Evolutionary conservation across 345 rosid species (phyloP).

Genomic region (Aurinia saxatilis): DNA sequence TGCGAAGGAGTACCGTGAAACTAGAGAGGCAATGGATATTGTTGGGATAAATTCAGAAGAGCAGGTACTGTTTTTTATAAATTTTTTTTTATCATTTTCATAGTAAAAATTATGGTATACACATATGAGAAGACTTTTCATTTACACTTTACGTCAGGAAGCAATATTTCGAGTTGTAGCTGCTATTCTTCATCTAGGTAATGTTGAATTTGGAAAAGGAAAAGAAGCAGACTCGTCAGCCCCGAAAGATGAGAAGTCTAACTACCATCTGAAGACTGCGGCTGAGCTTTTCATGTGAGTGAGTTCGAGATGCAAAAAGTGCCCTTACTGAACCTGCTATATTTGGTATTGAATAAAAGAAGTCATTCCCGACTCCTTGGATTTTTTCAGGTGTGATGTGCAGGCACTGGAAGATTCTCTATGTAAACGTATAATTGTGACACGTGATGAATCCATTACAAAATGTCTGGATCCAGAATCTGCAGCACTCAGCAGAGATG

Average conservation of each 20-base stretch:
- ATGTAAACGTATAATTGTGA: slow-evolving; percentile 91
- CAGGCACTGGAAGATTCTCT: slow-evolving; percentile 90
- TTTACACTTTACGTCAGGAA: slow-evolving; percentile 42
- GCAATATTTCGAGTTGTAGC: slow-evolving; percentile 91
- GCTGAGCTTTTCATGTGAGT: slow-evolving; percentile 84
- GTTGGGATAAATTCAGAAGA: slow-evolving; percentile 84
- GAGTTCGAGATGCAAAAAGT: slow-evolving; percentile 8
- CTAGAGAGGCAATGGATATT: slow-evolving; percentile 90
- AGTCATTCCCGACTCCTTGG: slow-evolving; percentile 16
- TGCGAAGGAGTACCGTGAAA: slow-evolving; percentile 69
- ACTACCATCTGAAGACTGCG: slow-evolving; percentile 74
- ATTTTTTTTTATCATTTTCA: background rate
- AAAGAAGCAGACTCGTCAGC: slow-evolving; percentile 84
- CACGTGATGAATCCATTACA: slow-evolving; percentile 86
- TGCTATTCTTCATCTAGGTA: slow-evolving; percentile 94
- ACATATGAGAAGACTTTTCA: background rate
- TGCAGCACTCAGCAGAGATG: slow-evolving; percentile 86
- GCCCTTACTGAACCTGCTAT: too few relatives aligned
- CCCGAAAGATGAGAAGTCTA: slow-evolving; percentile 86
- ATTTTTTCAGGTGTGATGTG: slow-evolving; percentile 67
- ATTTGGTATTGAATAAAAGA: slow-evolving; percentile 9
- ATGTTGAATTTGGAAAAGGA: slow-evolving; percentile 83
- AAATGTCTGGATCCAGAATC: slow-evolving; percentile 90
- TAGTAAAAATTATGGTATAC: background rate
- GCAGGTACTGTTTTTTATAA: slow-evolving; percentile 53